Percentiles rank a stretch among this genome's conserved stretches.
Conservation (phyloP, 495 filamentous ascomycete species). For the Annulohypoxylon moriforme region DNA sequence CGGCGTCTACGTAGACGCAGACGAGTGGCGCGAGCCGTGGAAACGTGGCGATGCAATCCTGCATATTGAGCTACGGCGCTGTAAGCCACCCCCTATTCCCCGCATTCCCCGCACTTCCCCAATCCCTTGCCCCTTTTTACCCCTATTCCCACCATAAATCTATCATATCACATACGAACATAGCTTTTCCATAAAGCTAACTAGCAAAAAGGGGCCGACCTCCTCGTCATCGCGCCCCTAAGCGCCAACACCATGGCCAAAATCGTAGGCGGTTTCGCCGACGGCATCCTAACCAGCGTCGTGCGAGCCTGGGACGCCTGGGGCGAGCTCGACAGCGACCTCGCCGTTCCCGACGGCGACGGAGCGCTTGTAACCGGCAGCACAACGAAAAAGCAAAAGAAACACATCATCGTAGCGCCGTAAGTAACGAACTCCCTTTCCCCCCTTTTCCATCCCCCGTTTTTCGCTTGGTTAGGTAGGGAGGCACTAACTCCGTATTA, state of each 20-base stretch:
- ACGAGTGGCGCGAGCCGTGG: constrained; percentile 85
- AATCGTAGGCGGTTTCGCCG: constrained; percentile 72
- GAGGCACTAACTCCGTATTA: constrained; percentile 4
- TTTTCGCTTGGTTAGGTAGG: background rate
- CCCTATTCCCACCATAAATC: background rate
- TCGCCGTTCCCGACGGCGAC: too few relatives aligned
- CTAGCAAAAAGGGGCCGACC: constrained; percentile 66
- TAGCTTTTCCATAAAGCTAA: too few relatives aligned
- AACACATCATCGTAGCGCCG: constrained; percentile 69
- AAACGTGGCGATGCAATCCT: constrained; percentile 73
- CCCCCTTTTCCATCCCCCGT: background rate
- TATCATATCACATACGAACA: too few relatives aligned
- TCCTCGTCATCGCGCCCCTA: constrained; percentile 82
- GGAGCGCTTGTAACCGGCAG: constrained; percentile 3
- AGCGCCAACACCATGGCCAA: constrained; percentile 86
- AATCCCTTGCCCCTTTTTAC: background rate
- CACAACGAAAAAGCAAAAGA: constrained; percentile 48
- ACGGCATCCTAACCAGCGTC: constrained; percentile 75
- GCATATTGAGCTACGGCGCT: constrained; percentile 82
- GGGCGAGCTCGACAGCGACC: constrained; percentile 64
- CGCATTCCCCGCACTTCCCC: background rate
- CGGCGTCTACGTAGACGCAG: constrained; percentile 76
- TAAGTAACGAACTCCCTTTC: constrained; percentile 35
- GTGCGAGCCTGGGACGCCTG: constrained; percentile 91
- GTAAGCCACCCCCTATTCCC: constrained; percentile 14